A percentile compares a stretch with the other conserved stretches of the same genome.
These are phyloP conservation scores for Lupinus albus DNA, from an alignment of 306 rosid genomes.

Conservation along the genomic window DNA sequence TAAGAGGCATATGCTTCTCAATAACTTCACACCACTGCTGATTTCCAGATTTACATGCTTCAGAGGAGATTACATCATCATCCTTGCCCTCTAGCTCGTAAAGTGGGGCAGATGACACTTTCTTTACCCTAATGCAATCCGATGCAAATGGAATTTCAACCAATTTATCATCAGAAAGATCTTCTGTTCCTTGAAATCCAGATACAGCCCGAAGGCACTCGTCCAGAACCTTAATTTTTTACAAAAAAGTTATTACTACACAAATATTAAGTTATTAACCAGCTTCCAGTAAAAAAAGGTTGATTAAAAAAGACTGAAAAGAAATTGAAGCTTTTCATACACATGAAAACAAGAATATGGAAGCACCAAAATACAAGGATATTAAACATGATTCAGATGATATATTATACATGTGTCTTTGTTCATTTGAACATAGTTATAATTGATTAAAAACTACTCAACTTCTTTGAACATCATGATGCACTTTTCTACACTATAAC, in stretches of 20 bases:
- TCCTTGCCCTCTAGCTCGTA: conserved; percentile 56
- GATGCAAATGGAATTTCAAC: conserved; percentile 79
- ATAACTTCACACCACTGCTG: conserved; percentile 79
- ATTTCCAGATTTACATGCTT: conserved; percentile 58
- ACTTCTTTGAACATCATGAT: conserved; percentile 14
- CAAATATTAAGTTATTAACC: neutral
- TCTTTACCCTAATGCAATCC: conserved; percentile 79
- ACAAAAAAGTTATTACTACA: conserved; percentile 18
- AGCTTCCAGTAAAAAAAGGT: neutral
- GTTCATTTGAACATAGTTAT: neutral
- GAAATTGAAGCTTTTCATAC: neutral
- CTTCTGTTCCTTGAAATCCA: conserved; percentile 96
- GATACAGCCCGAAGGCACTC: conserved; percentile 87
- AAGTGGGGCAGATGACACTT: conserved; percentile 89
- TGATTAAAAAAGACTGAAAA: neutral
- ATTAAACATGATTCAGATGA: neutral
- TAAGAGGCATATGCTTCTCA: conserved; percentile 76
- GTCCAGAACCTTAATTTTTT: conserved; percentile 70
- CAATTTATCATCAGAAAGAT: conserved; percentile 77
- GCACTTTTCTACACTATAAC: neutral
- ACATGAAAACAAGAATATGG: neutral
- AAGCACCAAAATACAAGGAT: neutral
- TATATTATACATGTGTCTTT: neutral
- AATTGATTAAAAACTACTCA: neutral
- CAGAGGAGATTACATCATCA: conserved; percentile 38